These are phyloP conservation scores for Bolboschoenus planiculmis DNA, from an alignment of 176 grass and related monocot species.

Conservation along the genomic window DNA sequence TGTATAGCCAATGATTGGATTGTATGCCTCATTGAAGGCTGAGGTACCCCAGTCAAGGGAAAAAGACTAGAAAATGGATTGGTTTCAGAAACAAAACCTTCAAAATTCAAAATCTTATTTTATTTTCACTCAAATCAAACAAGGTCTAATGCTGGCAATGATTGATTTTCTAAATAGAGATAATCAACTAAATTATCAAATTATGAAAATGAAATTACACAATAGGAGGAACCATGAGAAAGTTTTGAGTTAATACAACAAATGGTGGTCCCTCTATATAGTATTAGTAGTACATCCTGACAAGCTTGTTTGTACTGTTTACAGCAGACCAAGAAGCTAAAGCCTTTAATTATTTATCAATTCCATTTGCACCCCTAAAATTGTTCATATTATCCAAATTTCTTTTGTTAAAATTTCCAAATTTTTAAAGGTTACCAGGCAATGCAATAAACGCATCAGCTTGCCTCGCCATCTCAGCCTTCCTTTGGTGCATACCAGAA, in stretches of 20 bases:
- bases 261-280: conserved; percentile 12
- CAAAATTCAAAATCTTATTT: background rate
- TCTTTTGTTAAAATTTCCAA: background rate
- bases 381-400: background rate
- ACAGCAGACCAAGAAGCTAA: background rate
- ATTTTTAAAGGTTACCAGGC: conserved; percentile 27
- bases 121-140: background rate
- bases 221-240: background rate
- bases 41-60: background rate
- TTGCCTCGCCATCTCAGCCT: conserved; percentile 61
- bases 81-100: background rate
- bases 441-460: conserved; percentile 62
- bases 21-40: background rate
- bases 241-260: background rate
- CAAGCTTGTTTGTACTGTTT: background rate
- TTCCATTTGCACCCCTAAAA: conserved; percentile 8
- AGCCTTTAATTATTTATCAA: background rate
- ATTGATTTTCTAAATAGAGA: background rate
- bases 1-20: background rate
- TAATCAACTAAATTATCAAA: conserved; percentile 5
- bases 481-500: conserved; percentile 59
- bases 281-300: conserved; percentile 7
- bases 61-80: background rate
- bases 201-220: background rate
- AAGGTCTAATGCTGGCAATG: background rate